Evolutionary conservation across 176 grass and related monocot genomes (phyloP).

Genomic region (Sorghum bicolor): Sorghum_bicolor_NCBIv3 NC_012878.2:4792501-4793000

Average conservation of each 20-base stretch:
- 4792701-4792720: neutral
- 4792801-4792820: neutral
- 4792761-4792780: constrained; percentile 18
- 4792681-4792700: constrained; percentile 32
- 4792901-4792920: neutral
- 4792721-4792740: constrained; percentile 10
- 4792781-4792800: neutral
- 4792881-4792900: neutral
- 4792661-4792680: constrained; percentile 16
- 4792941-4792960: neutral
- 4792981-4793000: neutral
- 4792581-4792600: constrained; percentile 12
- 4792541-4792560: constrained; percentile 13
- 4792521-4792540: neutral
- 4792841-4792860: neutral
- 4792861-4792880: neutral
- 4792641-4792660: constrained; percentile 2
- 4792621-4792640: neutral
- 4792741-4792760: constrained; percentile 26
- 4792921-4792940: neutral
- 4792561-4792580: neutral
- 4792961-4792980: too few species aligned
- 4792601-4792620: constrained; percentile 27
- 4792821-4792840: neutral
- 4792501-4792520: neutral